phyloP scores from a whole-genome alignment of 306 rosid genomes.

The Quercus robur region DNA sequence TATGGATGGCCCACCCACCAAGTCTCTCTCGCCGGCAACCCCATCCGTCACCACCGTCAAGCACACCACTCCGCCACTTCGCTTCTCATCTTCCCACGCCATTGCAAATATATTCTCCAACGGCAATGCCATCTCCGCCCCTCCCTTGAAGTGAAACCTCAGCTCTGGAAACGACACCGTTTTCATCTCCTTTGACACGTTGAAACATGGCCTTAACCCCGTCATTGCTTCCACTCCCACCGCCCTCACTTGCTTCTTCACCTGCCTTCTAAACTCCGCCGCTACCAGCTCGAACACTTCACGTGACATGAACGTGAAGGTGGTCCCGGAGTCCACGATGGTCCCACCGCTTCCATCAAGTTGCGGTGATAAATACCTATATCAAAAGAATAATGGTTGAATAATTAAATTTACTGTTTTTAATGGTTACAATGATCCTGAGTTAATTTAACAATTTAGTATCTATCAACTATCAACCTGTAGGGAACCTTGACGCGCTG shows the following conservation, averaged over 20 bases:
- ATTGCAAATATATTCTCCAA: not conserved
- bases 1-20: not conserved
- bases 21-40: not conserved
- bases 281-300: not conserved
- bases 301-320: slow-evolving; percentile 6
- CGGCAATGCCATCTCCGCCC: slow-evolving; percentile 3
- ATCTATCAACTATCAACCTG: not conserved
- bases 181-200: not conserved
- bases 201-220: not conserved
- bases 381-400: too few species aligned
- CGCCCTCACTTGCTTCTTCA: not conserved
- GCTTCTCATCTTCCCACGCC: not conserved
- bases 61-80: not conserved
- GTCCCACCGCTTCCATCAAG: not conserved
- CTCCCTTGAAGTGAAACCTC: slow-evolving; percentile 7
- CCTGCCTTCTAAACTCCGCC: not conserved
- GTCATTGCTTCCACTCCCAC: not conserved
- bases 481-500: not conserved
- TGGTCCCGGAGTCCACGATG: slow-evolving; percentile 8
- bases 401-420: too few species aligned
- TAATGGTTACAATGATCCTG: too few species aligned
- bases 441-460: too few species aligned
- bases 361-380: not conserved
- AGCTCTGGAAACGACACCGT: not conserved
- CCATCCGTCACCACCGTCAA: not conserved